Conservation (phyloP, 1,284 basidiomycete species). For the Volvariella volvacea region DNA sequence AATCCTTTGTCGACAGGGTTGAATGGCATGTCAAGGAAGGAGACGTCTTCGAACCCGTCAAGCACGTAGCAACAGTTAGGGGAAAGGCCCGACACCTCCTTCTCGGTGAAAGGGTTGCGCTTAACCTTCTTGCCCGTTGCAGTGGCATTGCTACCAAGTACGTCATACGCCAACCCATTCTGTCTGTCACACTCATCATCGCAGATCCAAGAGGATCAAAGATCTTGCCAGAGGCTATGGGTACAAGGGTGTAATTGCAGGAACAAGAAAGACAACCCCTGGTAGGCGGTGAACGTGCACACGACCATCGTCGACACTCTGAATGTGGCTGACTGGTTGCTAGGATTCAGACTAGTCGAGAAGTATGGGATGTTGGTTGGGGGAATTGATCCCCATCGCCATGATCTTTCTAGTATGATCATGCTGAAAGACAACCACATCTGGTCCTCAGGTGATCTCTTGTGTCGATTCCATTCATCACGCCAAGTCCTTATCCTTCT, state of each 20-base stretch:
- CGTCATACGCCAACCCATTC: not conserved
- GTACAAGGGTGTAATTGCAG: conserved; percentile 88
- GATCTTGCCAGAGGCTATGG: conserved; percentile 77
- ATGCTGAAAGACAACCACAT: conserved; percentile 99
- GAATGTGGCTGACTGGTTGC: too few relatives aligned
- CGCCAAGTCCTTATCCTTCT: not conserved
- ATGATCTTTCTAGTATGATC: conserved; percentile 97
- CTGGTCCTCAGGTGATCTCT: conserved; percentile 82
- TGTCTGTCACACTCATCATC: not conserved
- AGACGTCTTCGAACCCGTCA: conserved; percentile 69
- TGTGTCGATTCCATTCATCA: not conserved
- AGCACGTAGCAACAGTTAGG: conserved; percentile 87
- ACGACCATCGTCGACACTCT: conserved; percentile 1
- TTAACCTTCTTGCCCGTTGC: conserved; percentile 93
- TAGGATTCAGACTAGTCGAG: conserved; percentile 92
- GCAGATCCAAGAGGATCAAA: conserved; percentile 74
- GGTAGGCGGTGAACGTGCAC: conserved; percentile 33
- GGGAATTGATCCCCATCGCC: conserved; percentile 94
- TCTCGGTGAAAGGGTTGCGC: conserved; percentile 91
- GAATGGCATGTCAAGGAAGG: conserved; percentile 93
- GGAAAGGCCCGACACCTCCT: conserved; percentile 87
- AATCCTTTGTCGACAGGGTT: conserved; percentile 47
- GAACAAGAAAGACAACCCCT: conserved; percentile 98
- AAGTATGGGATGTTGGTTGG: conserved; percentile 99
- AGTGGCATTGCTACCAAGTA: conserved; percentile 95